Base-by-base conservation (phyloP, 768 basidiomycete species). In the Tricholoma flavovirens region DNA sequence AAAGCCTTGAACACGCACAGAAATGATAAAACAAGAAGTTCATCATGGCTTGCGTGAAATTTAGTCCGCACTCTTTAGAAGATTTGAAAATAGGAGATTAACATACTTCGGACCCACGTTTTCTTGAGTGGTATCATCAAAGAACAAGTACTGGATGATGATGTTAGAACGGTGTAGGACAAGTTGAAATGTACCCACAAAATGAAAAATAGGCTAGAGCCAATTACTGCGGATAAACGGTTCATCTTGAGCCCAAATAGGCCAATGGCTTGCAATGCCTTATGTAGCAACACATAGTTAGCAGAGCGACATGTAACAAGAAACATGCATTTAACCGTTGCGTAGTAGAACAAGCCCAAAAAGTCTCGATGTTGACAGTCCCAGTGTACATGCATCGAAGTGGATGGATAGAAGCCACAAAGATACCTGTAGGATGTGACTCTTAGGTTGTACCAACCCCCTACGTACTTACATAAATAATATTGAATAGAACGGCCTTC, bases 21-120 rank as follows among this genome's bases (percentile, higher is more conserved):
- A 73, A 76, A 58, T 93, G 88, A 67, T 88, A 95, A n/a, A 90
- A 64, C 52, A 86, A 69, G 63, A 90, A 88, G 71, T 86, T 83
- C 63, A 88, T 77, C 69, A 84, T 74, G 64, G 79, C 83, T 85
- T 54, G 60, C 54, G n/a, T 4, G 7, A 48, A 26, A 46, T 14
- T 49, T 19, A 56, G 38, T 17, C 50, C 22, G 46, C 38, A 17
- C 54, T 40, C n/a, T 40, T 2, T 14, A 26, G n/a, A n/a, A n/a
- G n/a, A 11, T 30, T 43, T 45, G 29, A 29, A 32, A 26, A 15
- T 26, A 5, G 24, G 24, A 26, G 33, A 50, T 4, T 36, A 17
- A 59, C 75, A 55, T 75, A 71, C 70, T 69, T 61, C 76, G 66
- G 40, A 60, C 59, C 73, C 71, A 73, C 17, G 64, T 65, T 14